Conservation (phyloP, 805 yeast species). For the Lipomyces lipofer region DNA sequence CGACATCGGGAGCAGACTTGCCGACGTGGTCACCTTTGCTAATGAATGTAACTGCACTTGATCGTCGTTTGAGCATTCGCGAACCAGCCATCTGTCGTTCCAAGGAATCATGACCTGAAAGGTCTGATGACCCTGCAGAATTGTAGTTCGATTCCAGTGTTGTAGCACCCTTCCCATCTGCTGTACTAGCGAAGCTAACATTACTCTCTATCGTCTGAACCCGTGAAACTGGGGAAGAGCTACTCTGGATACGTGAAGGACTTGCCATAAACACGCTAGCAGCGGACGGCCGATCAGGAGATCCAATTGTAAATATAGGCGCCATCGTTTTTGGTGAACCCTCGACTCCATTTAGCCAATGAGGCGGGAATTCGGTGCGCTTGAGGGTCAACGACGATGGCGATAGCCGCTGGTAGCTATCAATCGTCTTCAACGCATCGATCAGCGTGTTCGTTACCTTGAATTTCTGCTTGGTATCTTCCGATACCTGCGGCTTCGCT, state of each 20-base stretch:
- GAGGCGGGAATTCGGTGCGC: conserved; percentile 23
- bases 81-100: conserved; percentile 20
- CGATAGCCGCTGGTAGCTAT: conserved; percentile 12
- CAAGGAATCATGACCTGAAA: background rate
- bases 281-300: conserved; percentile 17
- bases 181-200: background rate
- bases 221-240: conserved; percentile 6
- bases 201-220: conserved; percentile 7
- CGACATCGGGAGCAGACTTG: conserved; percentile 29
- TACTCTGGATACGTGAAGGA: conserved; percentile 15
- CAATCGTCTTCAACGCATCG: conserved; percentile 26
- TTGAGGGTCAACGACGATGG: conserved; percentile 6
- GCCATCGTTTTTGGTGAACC: conserved; percentile 30
- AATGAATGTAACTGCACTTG: conserved; percentile 18
- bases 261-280: conserved; percentile 19
- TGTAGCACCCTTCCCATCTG: background rate
- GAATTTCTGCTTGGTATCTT: conserved; percentile 10
- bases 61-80: conserved; percentile 21
- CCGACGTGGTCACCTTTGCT: conserved; percentile 5
- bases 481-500: conserved; percentile 13
- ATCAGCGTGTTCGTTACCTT: conserved; percentile 19
- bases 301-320: conserved; percentile 20
- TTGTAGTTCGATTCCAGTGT: background rate
- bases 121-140: background rate
- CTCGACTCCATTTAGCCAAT: conserved; percentile 29